Conservation (phyloP, 2,329 filamentous ascomycete genomes). For the Alternaria sp. region DNA sequence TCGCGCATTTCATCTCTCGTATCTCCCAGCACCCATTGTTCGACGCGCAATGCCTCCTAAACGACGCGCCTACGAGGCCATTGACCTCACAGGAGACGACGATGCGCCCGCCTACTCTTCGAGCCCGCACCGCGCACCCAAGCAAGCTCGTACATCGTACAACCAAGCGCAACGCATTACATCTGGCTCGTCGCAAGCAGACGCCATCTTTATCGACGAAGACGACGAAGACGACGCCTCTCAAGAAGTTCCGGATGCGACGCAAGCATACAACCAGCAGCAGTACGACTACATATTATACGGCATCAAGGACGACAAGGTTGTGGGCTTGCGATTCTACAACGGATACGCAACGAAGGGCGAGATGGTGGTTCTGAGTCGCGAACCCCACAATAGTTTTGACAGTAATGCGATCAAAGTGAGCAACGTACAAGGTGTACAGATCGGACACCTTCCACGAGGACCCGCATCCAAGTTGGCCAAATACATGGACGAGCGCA, state of each 20-base stretch:
- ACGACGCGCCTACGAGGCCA: slow-evolving; percentile 5
- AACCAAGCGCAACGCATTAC: slow-evolving; percentile 6
- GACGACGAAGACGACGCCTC: slow-evolving; percentile 40
- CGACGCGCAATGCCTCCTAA: slow-evolving; percentile 13
- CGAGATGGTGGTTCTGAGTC: slow-evolving; percentile 48
- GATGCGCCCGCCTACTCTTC: slow-evolving; percentile 15
- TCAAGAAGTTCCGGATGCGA: slow-evolving; percentile 36
- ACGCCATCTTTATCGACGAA: slow-evolving; percentile 35
- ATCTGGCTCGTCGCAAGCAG: slow-evolving; percentile 34
- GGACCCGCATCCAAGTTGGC: slow-evolving; percentile 73
- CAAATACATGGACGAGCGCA: slow-evolving; percentile 63
- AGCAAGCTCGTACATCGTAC: slow-evolving; percentile 34
- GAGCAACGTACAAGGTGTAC: slow-evolving; percentile 74
- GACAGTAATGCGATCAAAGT: slow-evolving; percentile 75
- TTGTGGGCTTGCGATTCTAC: slow-evolving; percentile 62
- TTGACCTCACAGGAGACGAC: slow-evolving; percentile 15
- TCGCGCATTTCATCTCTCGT: background rate
- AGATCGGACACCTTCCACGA: slow-evolving; percentile 81
- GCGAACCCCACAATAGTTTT: slow-evolving; percentile 69
- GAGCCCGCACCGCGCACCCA: slow-evolving; percentile 27
- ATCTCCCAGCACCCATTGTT: background rate
- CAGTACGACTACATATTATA: slow-evolving; percentile 35
- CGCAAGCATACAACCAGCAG: slow-evolving; percentile 34
- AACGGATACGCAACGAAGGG: slow-evolving; percentile 44
- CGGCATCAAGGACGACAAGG: slow-evolving; percentile 58